Percentiles rank a stretch among this genome's conserved stretches.
Evolutionary conservation across 106 monocot species (phyloP).

Genomic region (Dioscorea dumetorum): DNA sequence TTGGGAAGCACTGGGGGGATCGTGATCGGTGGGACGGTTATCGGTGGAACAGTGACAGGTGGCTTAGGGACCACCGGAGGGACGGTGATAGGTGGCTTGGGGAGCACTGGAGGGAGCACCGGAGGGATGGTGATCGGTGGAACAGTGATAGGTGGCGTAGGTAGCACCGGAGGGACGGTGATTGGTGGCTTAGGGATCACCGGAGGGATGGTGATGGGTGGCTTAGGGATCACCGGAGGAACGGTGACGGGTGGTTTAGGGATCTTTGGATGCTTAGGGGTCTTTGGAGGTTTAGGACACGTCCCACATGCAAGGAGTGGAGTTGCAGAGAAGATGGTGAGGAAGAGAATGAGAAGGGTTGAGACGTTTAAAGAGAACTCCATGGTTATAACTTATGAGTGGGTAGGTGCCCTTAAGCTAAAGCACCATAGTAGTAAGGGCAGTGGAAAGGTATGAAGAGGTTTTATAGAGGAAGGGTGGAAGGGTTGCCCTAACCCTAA

Average conservation of each 20-base stretch:
- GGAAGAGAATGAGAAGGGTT: neutral
- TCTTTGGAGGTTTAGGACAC: neutral
- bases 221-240: neutral
- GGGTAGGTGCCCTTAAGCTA: neutral
- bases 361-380: neutral
- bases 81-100: neutral
- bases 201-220: neutral
- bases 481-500: neutral
- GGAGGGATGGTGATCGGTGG: neutral
- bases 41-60: neutral
- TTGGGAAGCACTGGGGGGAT: neutral
- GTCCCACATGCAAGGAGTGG: slow-evolving; percentile 10
- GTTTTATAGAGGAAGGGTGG: neutral
- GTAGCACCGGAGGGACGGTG: slow-evolving; percentile 3
- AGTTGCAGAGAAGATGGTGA: neutral
- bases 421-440: neutral
- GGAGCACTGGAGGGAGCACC: neutral
- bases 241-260: neutral
- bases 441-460: neutral
- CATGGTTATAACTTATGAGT: too few relatives aligned
- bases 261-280: neutral
- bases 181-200: slow-evolving; percentile 3
- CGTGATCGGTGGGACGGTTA: neutral
- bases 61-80: slow-evolving; percentile 6
- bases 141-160: neutral